phyloP scores from a whole-genome alignment of 345 rosid species.

The Citrus hindsii region DNA sequence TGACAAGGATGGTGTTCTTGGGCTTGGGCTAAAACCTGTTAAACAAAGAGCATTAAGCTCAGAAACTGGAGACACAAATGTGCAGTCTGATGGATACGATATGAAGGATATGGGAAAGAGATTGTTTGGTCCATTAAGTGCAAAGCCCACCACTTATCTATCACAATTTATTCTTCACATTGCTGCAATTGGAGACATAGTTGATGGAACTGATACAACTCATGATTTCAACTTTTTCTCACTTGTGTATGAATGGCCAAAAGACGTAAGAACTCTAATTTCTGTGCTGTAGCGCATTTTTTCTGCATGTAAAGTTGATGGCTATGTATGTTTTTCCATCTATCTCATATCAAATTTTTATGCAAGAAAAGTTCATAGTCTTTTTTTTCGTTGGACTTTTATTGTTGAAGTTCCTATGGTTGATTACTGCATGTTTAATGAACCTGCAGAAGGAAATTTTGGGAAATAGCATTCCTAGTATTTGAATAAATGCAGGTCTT shows the following conservation, averaged over 20 bases:
- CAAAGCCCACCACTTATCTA: slow-evolving; percentile 79
- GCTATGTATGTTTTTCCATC: background rate
- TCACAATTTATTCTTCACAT: slow-evolving; percentile 92
- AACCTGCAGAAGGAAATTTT: background rate
- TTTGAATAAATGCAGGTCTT: background rate
- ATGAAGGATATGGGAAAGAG: slow-evolving; percentile 72
- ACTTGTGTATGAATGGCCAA: slow-evolving; percentile 93
- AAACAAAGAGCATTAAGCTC: slow-evolving; percentile 47
- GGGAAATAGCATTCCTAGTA: background rate
- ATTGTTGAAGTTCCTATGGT: background rate
- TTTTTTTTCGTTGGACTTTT: background rate
- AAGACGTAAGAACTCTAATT: slow-evolving; percentile 67
- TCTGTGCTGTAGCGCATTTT: background rate
- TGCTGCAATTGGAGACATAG: slow-evolving; percentile 98
- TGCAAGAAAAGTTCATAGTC: background rate
- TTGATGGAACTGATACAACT: slow-evolving; percentile 97
- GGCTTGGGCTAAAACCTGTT: slow-evolving; percentile 72
- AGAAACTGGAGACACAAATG: slow-evolving; percentile 38
- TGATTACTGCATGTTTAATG: background rate
- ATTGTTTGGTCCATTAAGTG: slow-evolving; percentile 68
- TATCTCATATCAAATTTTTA: background rate
- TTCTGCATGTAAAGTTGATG: slow-evolving; percentile 4
- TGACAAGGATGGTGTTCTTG: slow-evolving; percentile 81
- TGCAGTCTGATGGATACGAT: slow-evolving; percentile 55
- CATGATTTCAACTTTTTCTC: slow-evolving; percentile 99